Evolutionary conservation across 1,284 basidiomycete genomes (phyloP), one percentile per base, ranked within the genome.

Genomic region (Butyriboletus appendiculatus): DNA sequence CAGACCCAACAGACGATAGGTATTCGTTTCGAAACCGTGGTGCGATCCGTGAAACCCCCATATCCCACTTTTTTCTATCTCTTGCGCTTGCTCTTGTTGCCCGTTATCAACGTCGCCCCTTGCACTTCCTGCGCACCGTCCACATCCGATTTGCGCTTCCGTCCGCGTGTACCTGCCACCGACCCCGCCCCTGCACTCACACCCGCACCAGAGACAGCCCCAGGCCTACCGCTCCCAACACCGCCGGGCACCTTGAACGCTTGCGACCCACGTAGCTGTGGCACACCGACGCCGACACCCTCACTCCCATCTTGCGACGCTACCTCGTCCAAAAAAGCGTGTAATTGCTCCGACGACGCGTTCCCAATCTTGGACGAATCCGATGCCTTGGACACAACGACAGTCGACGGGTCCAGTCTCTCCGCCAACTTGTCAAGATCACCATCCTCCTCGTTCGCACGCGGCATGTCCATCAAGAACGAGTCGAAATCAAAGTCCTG

Each of bases 61-160:
- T 26, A 26, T 26, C 24, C 28, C 28, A 9, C 9, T 16, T 14
- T 16, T 32, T 4, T 58, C 48, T 59, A 67, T 58, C 62, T 53
- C 54, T 70, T 70, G 49, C 68, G 59, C 43, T 67, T 70, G 45
- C 52, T 69, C 48, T 44, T 61, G 47, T 47, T 59, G 14, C 55
- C 50, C 22, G 52, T 26, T 45, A 46, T 57, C 33, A 52, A 55
- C 16, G 26, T 14, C 24, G 16, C 12, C 1, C 9, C 30, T 16
- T 34, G 49, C 2, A 15, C 35, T 18, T 48, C 57, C 14, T 38
- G 57, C 34, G 39, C 5, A n/a, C 10, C 57, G 14, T 61, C 52
- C 48, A 67, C 67, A 20, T 81, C 77, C 37, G 77, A 80, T 65
- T 81, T 80, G 57, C 81, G 76, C 61, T 82, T 82, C 59, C 71